Evolutionary conservation across 352 stramenopile species (phyloP), one percentile per base, ranked within the genome.

Genomic region (Aphanomyces invadans): DNA sequence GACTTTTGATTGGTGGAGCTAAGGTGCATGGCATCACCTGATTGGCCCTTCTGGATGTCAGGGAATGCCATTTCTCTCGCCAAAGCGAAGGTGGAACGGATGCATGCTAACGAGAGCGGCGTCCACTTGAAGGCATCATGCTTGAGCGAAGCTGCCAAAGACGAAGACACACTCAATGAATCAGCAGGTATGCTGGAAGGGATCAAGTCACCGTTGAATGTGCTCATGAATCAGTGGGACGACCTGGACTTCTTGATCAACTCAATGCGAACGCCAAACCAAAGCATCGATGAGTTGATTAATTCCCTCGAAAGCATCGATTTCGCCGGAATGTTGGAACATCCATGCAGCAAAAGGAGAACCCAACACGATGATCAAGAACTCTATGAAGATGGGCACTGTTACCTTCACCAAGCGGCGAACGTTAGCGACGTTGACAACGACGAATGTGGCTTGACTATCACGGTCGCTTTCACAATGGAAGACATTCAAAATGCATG

Each of bases 401-500:
- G 12, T 11, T 15, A 57, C 49, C 25, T 15, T 10, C 29, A 9
- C 21, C 15, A 26, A 7, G 10, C 10, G 46, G 19, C 29, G 19
- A 57, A 26, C n/a, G 19, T 9, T n/a, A 39, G 25, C 25, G 7
- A 11, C 25, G 11, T 19, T 7, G 15, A 5, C 28, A 11, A 10
- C 26, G 36, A 52, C 28, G 36, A 49, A 17, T 26, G 48, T 25
- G 55, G 21, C n/a, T 4, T 12, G 23, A 2, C 55, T 5, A 49
- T 63, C 25, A 23, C 55, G 5, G 31, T 44, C 5, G 59, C 59
- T 9, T 65, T 65, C 26, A 65, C 59, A 21, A 71, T 89, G 76
- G 56, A 92, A 92, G 73, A 86, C 26, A 70, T 70, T 55, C 31
- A 48, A 10, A 25, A 19, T 15, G n/a, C 42, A 28, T 65, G 59